Evolutionary conservation across 805 yeast species (phyloP).

Genomic region (Lipomyces anomalus): DNA sequence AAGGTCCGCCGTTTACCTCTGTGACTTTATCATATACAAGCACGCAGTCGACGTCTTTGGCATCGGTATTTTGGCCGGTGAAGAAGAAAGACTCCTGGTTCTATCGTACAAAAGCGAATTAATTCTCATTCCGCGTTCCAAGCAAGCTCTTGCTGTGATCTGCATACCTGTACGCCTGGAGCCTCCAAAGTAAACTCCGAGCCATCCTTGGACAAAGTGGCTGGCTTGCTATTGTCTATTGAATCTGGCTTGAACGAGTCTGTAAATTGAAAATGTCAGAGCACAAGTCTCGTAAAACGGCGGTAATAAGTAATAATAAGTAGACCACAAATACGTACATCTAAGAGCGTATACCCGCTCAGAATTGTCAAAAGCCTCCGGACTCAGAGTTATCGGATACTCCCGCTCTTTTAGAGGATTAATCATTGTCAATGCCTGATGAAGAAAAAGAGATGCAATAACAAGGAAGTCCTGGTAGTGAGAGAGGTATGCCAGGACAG

Average conservation of each 20-base stretch:
- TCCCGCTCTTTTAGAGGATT: slow-evolving; percentile 16
- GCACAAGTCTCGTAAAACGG: not conserved
- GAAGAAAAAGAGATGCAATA: too few relatives aligned
- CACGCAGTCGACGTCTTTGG: slow-evolving; percentile 21
- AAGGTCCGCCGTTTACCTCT: slow-evolving; percentile 2
- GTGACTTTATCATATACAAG: slow-evolving; percentile 21
- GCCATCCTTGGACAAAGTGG: slow-evolving; percentile 15
- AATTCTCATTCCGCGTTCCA: not conserved
- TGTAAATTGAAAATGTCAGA: not conserved
- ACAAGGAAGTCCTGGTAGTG: too few relatives aligned
- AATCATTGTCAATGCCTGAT: slow-evolving; percentile 15
- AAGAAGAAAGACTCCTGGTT: slow-evolving; percentile 17
- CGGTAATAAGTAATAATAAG: too few relatives aligned
- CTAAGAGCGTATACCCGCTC: slow-evolving; percentile 16
- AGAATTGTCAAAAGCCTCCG: not conserved
- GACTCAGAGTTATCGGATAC: slow-evolving; percentile 14
- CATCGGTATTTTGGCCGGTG: slow-evolving; percentile 17
- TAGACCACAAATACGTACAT: slow-evolving; percentile 9
- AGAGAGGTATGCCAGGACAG: too few relatives aligned
- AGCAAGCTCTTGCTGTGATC: not conserved
- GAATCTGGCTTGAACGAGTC: slow-evolving; percentile 27
- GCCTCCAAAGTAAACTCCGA: slow-evolving; percentile 19
- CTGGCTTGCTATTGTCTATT: slow-evolving; percentile 15
- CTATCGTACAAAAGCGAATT: not conserved
- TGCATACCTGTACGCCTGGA: slow-evolving; percentile 16